Evolutionary conservation across 257 asterid species (phyloP).

Genomic region (Fraxinus excelsior): DNA sequence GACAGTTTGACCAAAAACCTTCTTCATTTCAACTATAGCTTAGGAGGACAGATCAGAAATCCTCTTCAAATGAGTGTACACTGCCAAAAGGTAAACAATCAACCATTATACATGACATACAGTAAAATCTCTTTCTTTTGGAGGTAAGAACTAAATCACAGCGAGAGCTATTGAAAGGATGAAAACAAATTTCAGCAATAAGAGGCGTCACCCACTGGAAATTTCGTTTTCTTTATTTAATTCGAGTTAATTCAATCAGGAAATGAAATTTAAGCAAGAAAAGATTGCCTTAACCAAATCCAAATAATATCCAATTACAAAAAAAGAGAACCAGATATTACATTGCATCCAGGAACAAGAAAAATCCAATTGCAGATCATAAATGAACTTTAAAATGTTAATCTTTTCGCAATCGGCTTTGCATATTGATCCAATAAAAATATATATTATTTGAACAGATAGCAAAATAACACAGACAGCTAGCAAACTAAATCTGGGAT

Average conservation of each 20-base stretch:
- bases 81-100: constrained; percentile 16
- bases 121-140: neutral
- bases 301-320: neutral
- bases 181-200: constrained; percentile 3
- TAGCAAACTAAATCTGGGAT: neutral
- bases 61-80: constrained; percentile 27
- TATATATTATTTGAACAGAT: neutral
- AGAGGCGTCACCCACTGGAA: neutral
- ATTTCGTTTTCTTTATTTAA: neutral
- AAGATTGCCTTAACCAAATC: neutral
- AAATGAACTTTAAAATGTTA: neutral
- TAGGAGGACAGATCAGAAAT: constrained; percentile 38
- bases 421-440: neutral
- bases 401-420: neutral
- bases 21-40: constrained; percentile 70
- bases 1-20: constrained; percentile 90
- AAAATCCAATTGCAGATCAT: neutral
- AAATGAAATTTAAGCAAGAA: neutral
- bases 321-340: neutral
- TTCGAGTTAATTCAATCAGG: constrained; percentile 19
- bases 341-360: neutral
- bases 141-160: constrained; percentile 11
- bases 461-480: neutral
- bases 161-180: constrained; percentile 14
- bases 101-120: constrained; percentile 15